A percentile compares a stretch with the other conserved stretches of the same genome.
phyloP scores from a whole-genome alignment of 2,329 filamentous ascomycete species.

The Xylaria sp. region DNA sequence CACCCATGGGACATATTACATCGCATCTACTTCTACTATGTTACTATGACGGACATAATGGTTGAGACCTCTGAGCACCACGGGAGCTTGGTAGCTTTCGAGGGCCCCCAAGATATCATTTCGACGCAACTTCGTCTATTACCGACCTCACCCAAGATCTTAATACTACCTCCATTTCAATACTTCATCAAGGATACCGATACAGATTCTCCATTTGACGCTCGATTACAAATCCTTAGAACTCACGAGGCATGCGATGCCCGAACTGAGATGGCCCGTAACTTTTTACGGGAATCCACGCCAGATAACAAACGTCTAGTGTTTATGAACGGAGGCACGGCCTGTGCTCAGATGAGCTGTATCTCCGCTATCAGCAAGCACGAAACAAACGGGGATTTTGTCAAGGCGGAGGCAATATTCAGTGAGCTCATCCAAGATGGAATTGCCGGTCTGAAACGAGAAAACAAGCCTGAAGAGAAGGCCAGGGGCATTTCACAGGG shows the following conservation, averaged over 20 bases:
- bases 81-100: conserved; percentile 69
- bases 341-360: conserved; percentile 64
- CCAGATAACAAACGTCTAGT: conserved; percentile 63
- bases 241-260: conserved; percentile 62
- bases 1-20: not conserved
- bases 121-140: conserved; percentile 69
- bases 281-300: conserved; percentile 61
- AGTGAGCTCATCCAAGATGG: conserved; percentile 62
- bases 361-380: conserved; percentile 64
- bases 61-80: conserved; percentile 45
- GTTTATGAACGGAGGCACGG: conserved; percentile 69
- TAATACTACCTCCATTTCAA: conserved; percentile 65
- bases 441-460: conserved; percentile 52
- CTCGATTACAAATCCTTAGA: conserved; percentile 56
- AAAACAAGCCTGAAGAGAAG: conserved; percentile 8
- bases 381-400: conserved; percentile 60
- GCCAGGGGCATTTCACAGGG: not conserved
- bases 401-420: conserved; percentile 63
- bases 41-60: conserved; percentile 42
- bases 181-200: conserved; percentile 55
- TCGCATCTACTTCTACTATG: conserved; percentile 18
- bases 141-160: conserved; percentile 66
- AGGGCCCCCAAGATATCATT: conserved; percentile 65
- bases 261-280: conserved; percentile 59
- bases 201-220: conserved; percentile 49